These are phyloP conservation scores for Aphanomyces stellatus DNA, from an alignment of 352 stramenopile species.

Conservation along the genomic window DNA sequence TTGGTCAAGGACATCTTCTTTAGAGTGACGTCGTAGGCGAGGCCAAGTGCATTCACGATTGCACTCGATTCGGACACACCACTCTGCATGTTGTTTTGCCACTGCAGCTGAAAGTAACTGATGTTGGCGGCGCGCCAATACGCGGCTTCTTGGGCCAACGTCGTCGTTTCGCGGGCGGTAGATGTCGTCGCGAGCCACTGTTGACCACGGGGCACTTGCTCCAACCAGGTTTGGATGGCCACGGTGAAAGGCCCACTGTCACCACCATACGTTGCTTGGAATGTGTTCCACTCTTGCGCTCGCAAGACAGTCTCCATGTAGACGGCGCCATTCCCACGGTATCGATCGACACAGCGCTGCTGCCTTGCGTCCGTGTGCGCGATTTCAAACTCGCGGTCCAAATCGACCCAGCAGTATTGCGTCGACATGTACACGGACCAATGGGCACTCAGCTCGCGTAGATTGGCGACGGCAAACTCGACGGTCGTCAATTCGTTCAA, in stretches of 20 bases:
- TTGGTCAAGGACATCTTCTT: not conserved
- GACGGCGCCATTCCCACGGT: not conserved
- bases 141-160: not conserved
- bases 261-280: not conserved
- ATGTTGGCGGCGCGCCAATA: not conserved
- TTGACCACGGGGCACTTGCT: not conserved
- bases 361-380: not conserved
- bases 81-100: slow-evolving; percentile 14
- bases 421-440: not conserved
- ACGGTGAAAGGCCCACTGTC: not conserved
- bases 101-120: not conserved
- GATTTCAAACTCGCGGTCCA: slow-evolving; percentile 9
- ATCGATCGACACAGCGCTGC: not conserved
- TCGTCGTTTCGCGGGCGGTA: not conserved
- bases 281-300: not conserved
- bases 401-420: slow-evolving; percentile 17
- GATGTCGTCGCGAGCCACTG: not conserved
- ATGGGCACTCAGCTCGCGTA: not conserved
- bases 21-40: not conserved
- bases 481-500: slow-evolving; percentile 1
- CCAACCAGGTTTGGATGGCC: not conserved
- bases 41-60: not conserved
- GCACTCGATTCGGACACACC: not conserved
- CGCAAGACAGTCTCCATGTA: slow-evolving; percentile 8
- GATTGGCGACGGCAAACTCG: not conserved